Percentiles rank a stretch among this genome's conserved stretches.
Conservation (phyloP, 345 rosid genomes). For the Eucalyptus sp. region DNA sequence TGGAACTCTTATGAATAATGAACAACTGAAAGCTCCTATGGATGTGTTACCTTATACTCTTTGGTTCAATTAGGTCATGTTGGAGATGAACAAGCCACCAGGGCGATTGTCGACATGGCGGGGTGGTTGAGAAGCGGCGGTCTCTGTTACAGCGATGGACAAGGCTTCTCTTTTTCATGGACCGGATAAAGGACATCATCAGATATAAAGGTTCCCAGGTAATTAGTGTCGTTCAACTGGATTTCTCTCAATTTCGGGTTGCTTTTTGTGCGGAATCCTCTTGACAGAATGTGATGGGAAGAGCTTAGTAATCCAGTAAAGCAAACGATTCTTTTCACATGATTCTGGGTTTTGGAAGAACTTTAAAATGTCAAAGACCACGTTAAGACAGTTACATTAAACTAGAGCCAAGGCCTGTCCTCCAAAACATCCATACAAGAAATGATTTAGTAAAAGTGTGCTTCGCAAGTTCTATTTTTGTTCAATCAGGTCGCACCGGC, state of each 20-base stretch:
- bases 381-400: not conserved
- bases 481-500: constrained; percentile 36
- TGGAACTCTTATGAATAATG: not conserved
- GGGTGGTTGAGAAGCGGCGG: constrained; percentile 63
- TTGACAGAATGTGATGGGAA: not conserved
- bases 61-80: constrained; percentile 25
- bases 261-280: not conserved
- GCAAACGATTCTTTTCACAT: not conserved
- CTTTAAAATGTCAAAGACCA: not conserved
- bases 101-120: constrained; percentile 17
- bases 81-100: constrained; percentile 39
- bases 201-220: constrained; percentile 64
- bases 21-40: not conserved
- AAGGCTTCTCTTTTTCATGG: constrained; percentile 48
- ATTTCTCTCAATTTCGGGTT: not conserved
- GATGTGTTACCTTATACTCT: not conserved
- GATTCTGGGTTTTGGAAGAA: not conserved
- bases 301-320: not conserved
- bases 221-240: not conserved
- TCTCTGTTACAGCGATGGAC: constrained; percentile 39
- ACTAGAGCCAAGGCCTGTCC: not conserved
- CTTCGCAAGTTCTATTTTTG: not conserved
- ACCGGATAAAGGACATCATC: constrained; percentile 49
- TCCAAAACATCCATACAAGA: not conserved
- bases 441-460: not conserved